phyloP scores from a whole-genome alignment of 2,329 filamentous ascomycete species.

The Tolypocladium paradoxum region DNA sequence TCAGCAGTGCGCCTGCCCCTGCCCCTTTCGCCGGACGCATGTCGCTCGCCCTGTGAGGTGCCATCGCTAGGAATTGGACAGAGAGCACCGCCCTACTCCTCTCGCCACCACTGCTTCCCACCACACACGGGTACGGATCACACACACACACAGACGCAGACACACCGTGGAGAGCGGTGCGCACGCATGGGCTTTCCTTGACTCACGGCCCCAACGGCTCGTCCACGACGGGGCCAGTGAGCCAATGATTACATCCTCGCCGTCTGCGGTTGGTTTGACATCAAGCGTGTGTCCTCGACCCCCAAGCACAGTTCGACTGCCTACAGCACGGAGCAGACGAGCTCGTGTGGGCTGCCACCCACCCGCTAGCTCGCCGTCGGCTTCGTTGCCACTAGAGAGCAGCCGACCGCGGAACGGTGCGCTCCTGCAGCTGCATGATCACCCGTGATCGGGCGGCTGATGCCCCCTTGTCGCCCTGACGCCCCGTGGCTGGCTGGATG shows the following conservation, averaged over 20 bases:
- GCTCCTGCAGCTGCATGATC: constrained; percentile 24
- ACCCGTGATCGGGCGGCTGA: constrained; percentile 19
- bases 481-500: background rate
- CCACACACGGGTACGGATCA: background rate
- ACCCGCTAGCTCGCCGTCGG: background rate
- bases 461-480: background rate
- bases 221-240: background rate
- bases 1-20: background rate
- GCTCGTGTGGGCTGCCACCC: background rate
- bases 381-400: background rate
- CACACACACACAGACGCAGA: background rate
- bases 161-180: background rate
- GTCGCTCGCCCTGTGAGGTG: background rate
- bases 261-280: background rate
- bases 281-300: background rate
- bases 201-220: background rate
- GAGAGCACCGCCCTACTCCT: background rate
- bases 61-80: background rate
- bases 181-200: background rate
- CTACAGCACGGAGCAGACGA: background rate
- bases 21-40: background rate
- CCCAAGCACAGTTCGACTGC: background rate
- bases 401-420: constrained; percentile 20
- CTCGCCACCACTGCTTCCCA: background rate
- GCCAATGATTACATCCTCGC: background rate